Base-by-base conservation (phyloP, 2,329 filamentous ascomycete species). In the Scedosporium aurantiacum region DNA sequence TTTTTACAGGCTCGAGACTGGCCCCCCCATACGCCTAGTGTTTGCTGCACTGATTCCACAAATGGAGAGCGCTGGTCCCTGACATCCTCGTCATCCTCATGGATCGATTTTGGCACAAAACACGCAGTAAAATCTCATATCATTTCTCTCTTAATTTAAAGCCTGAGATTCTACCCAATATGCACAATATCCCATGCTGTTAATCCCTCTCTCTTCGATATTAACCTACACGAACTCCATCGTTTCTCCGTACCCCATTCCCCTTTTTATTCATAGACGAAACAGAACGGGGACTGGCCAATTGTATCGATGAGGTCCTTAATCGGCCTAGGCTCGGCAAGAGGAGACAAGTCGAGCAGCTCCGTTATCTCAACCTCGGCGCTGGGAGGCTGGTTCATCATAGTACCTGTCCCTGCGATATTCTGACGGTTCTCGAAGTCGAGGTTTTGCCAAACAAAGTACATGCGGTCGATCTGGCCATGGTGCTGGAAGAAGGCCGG, bases 381-480 rank as follows among this genome's bases (percentile, higher is more conserved):
- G 57, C 72, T 76, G 0, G 72, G 71, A 0, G 76, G 75, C 28
- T 65, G 66, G 63, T 79, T 72, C 63, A 74, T 69, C 65, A 77
- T 65, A 0, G 76, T 77, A 58, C 76, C 73, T 0, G 76, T 79
- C 5, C 75, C 74, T 4, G 68, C 71, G 52, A 77, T 71, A 25
- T 68, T 67, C 71, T 70, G 70, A 64, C 74, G 64, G 50, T 73
- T 68, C 50, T 68, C 68, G 68, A 70, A 73, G 65, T 79, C 73
- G 23, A 76, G 72, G 61, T 76, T 77, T 68, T 79, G 77, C 77
- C 77, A 80, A 64, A 79, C 75, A 67, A 75, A 79, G 67, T 76
- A 78, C 56, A 76, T 69, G 12, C 78, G 70, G 63, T 80, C 78
- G 60, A 80, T 73, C 64, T 76, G 71, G 27, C 65, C 62, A 63